Evolutionary conservation across 2,329 filamentous ascomycete genomes (phyloP), one percentile per base, ranked within the genome.

Genomic region (Drechslerella dactyloides): DNA sequence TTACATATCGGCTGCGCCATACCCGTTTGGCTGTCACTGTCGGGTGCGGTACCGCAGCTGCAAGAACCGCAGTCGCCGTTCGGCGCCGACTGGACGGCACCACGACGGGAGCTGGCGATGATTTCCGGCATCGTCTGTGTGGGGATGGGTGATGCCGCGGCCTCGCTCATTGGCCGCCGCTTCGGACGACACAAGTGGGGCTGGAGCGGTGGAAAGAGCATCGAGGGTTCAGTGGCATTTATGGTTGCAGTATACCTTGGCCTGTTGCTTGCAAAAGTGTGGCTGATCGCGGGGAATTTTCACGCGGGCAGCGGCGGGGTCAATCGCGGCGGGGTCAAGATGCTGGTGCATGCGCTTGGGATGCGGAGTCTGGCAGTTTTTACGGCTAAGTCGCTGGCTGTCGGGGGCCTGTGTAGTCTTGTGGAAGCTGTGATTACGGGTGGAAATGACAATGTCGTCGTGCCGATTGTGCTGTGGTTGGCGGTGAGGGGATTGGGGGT

Each of bases 391-490:
- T 87, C 89, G 10, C 82, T 83, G 2, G 78, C 90, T 53, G 96
- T 92, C 74, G 92, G 90, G 5, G 84, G 85, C 46, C 86, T 92
- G 66, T 91, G 93, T 27, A 97, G 93, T 80, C 83, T 97, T 75
- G 96, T 94, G 58, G 94, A 99, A 82, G 93, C 94, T 24, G 93
- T 97, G 52, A 82, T 99, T 74, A 97, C 94, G 13, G 94, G 94
- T 1, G 94, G 93, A 30, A 99, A 99, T 80, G 94, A 99, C 83
- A 99, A 99, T 82, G 94, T 99, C 17, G 89, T 97, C 74, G 93
- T 97, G 74, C 94, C 94, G 2, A 87, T 99, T 65, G 87, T 96
- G 56, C 81, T 99, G 72, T 99, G 94, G 94, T 85, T 93, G 69
- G 87, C 96, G 77, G 92, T 96, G 42, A 90, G 93, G 80, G 91